Conservation (phyloP, 2,329 filamentous ascomycete genomes). For the Hymenoscyphus fructigenus region DNA sequence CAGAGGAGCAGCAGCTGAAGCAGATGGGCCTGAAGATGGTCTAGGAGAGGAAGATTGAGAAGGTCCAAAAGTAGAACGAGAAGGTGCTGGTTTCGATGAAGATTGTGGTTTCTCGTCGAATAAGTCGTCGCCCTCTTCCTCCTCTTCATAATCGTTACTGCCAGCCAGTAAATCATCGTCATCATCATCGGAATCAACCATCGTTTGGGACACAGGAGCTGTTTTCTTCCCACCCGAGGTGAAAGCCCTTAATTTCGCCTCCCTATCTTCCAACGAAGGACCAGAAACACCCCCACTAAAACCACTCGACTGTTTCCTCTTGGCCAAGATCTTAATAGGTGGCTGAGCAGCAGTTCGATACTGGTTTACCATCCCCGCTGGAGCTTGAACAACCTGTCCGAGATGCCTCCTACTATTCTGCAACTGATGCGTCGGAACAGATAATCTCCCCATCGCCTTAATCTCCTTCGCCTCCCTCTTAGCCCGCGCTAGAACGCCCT, state of each 20-base stretch:
- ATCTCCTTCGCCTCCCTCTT: constrained; percentile 57
- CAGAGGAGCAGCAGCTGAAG: constrained; percentile 16
- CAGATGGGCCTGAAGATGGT: not conserved
- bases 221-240: constrained; percentile 19
- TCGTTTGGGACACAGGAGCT: constrained; percentile 12
- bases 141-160: not conserved
- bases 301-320: constrained; percentile 23
- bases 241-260: constrained; percentile 33
- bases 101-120: constrained; percentile 24
- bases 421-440: constrained; percentile 41
- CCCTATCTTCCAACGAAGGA: constrained; percentile 38
- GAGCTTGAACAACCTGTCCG: constrained; percentile 47
- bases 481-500: constrained; percentile 56
- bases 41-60: constrained; percentile 10
- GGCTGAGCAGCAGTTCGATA: constrained; percentile 45
- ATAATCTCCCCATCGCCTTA: constrained; percentile 47
- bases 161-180: constrained; percentile 10
- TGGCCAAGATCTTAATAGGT: constrained; percentile 38
- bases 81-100: not conserved
- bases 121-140: constrained; percentile 25
- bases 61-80: not conserved
- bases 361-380: constrained; percentile 54
- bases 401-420: constrained; percentile 28
- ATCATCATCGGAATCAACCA: constrained; percentile 30
- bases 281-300: constrained; percentile 21